Percentiles rank a stretch among this genome's conserved stretches.
Evolutionary conservation across 2,329 filamentous ascomycete genomes (phyloP).

Genomic region (Xylaria sp.): DNA sequence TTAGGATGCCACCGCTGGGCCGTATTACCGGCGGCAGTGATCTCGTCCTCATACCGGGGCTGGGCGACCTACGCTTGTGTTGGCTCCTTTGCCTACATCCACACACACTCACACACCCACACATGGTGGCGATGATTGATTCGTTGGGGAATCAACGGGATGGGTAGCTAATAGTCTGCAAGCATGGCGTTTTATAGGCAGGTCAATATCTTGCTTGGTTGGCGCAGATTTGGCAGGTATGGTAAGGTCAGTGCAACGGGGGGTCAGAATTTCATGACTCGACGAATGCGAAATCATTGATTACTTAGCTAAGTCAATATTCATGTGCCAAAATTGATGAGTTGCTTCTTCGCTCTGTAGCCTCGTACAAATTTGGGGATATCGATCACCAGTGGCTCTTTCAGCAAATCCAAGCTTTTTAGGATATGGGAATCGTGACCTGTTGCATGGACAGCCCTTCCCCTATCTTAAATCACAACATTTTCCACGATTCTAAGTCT

Average conservation of each 20-base stretch:
- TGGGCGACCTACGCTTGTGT: not conserved
- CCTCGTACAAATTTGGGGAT: not conserved
- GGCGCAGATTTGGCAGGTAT: slow-evolving; percentile 28
- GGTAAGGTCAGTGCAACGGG: slow-evolving; percentile 24
- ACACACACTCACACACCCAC: not conserved
- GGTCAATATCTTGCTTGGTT: slow-evolving; percentile 30
- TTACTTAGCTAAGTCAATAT: not conserved
- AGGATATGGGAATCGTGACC: not conserved
- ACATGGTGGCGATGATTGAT: slow-evolving; percentile 5
- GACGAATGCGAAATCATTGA: slow-evolving; percentile 24
- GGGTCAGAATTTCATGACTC: slow-evolving; percentile 11
- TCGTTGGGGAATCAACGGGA: slow-evolving; percentile 10
- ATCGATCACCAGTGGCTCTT: not conserved
- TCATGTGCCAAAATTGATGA: not conserved
- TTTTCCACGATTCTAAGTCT: not conserved
- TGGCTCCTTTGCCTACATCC: slow-evolving; percentile 10
- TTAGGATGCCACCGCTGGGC: not conserved
- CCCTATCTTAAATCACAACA: not conserved
- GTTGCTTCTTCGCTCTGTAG: not conserved
- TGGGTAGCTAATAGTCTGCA: slow-evolving; percentile 29
- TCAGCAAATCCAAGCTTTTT: not conserved
- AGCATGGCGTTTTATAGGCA: slow-evolving; percentile 38
- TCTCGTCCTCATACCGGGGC: not conserved
- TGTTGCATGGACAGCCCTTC: not conserved
- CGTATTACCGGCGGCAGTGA: not conserved